Evolutionary conservation across 2,329 filamentous ascomycete genomes (phyloP).

Genomic region (Alternaria metachromatica): DNA sequence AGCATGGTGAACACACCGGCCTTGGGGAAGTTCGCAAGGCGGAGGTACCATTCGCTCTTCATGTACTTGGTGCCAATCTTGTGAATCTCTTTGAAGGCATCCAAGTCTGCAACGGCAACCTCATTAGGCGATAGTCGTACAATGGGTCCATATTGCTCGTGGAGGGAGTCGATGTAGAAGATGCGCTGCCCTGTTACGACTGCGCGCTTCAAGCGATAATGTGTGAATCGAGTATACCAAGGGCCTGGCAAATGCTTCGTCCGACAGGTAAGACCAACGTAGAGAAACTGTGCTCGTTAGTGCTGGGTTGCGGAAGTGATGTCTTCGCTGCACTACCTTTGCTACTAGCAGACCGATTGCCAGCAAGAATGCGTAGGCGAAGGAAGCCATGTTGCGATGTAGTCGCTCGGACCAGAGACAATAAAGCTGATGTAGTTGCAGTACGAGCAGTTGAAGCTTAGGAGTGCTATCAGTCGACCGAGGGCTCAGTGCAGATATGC

Average conservation of each 20-base stretch:
- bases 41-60: conserved; percentile 37
- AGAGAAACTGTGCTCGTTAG: conserved; percentile 22
- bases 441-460: background rate
- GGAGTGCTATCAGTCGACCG: background rate
- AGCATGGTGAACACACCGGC: conserved; percentile 48
- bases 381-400: background rate
- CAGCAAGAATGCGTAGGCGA: background rate
- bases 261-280: conserved; percentile 34
- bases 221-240: conserved; percentile 43
- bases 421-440: background rate
- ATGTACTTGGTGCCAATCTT: conserved; percentile 38
- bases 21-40: conserved; percentile 33
- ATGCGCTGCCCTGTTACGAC: conserved; percentile 48
- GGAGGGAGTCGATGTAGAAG: conserved; percentile 49
- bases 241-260: conserved; percentile 38
- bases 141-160: conserved; percentile 42
- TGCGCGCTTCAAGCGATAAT: conserved; percentile 47
- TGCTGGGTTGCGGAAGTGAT: background rate
- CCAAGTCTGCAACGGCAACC: conserved; percentile 38
- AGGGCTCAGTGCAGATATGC: background rate
- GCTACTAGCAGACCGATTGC: background rate
- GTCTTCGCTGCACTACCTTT: background rate
- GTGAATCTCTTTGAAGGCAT: conserved; percentile 40
- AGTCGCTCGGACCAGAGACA: background rate
- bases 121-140: conserved; percentile 42